A percentile compares a stretch with the other conserved stretches of the same genome.
Evolutionary conservation across 2,329 filamentous ascomycete species (phyloP).

Genomic region (Epicoccum nigrum): DNA sequence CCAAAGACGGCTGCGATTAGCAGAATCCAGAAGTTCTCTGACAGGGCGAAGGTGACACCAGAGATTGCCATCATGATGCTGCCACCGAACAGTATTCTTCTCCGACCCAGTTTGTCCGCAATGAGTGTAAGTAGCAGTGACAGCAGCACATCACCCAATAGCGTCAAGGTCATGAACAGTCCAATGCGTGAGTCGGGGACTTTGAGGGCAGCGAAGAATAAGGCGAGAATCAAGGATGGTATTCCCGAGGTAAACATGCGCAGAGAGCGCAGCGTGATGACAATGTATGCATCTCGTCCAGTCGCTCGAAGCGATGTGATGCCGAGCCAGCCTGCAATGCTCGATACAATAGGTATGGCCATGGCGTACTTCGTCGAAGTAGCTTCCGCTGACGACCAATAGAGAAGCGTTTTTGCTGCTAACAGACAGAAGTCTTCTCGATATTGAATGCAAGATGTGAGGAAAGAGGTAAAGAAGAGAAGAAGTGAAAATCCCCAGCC

Average conservation of each 20-base stretch:
- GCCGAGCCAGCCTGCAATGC: slow-evolving; percentile 39
- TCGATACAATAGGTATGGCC: slow-evolving; percentile 26
- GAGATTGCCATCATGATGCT: slow-evolving; percentile 46
- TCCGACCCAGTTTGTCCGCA: slow-evolving; percentile 46
- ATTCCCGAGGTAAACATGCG: slow-evolving; percentile 48
- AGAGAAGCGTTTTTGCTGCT: slow-evolving; percentile 3
- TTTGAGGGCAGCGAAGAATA: slow-evolving; percentile 46
- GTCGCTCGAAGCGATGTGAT: slow-evolving; percentile 40
- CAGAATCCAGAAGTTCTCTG: slow-evolving; percentile 47
- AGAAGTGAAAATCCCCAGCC: slow-evolving; percentile 12
- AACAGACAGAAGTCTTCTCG: slow-evolving; percentile 2
- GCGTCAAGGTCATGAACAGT: slow-evolving; percentile 50
- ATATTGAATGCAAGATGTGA: neutral
- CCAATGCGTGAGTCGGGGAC: slow-evolving; percentile 47
- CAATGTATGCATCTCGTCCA: slow-evolving; percentile 46
- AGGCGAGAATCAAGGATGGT: slow-evolving; percentile 45
- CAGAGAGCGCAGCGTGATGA: slow-evolving; percentile 50
- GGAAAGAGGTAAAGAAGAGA: slow-evolving; percentile 14
- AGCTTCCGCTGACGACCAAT: neutral
- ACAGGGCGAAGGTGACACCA: slow-evolving; percentile 45
- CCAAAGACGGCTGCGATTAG: slow-evolving; percentile 47
- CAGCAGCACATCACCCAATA: slow-evolving; percentile 48
- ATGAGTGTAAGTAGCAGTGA: slow-evolving; percentile 48
- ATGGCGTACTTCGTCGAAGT: slow-evolving; percentile 13
- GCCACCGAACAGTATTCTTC: slow-evolving; percentile 45